Conservation (phyloP, 1,284 basidiomycete species). For the Tilletia horrida region DNA sequence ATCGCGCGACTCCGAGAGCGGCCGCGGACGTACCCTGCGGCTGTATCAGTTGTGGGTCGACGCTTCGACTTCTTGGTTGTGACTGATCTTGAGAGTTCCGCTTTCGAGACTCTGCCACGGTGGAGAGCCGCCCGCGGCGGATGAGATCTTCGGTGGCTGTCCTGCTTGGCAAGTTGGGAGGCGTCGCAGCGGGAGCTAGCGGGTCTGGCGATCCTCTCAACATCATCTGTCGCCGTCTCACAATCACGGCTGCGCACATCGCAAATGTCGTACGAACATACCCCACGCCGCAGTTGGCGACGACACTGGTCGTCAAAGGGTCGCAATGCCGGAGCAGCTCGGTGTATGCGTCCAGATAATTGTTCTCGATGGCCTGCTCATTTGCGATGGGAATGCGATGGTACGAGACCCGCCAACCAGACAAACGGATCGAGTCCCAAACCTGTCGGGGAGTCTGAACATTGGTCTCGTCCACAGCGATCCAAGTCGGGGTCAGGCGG, state of each 20-base stretch:
- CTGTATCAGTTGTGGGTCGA: neutral
- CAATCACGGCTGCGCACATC: slow-evolving; percentile 87
- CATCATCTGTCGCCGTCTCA: slow-evolving; percentile 83
- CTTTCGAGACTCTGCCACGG: neutral
- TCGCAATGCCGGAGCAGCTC: slow-evolving; percentile 59
- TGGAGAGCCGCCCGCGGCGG: neutral
- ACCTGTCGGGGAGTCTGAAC: slow-evolving; percentile 85
- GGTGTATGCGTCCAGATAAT: slow-evolving; percentile 30
- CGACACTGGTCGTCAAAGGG: slow-evolving; percentile 74
- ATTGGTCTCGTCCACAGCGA: slow-evolving; percentile 76
- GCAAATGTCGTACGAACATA: slow-evolving; percentile 95
- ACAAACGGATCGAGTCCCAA: slow-evolving; percentile 64
- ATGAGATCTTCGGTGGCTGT: neutral
- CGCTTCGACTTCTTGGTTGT: slow-evolving; percentile 3
- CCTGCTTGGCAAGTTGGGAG: neutral
- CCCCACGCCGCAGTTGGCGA: slow-evolving; percentile 97
- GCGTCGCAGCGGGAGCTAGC: slow-evolving; percentile 53
- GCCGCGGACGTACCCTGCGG: neutral
- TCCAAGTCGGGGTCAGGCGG: slow-evolving; percentile 88
- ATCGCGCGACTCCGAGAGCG: neutral
- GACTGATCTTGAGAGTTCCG: neutral
- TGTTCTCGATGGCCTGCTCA: slow-evolving; percentile 53
- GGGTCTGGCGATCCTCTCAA: slow-evolving; percentile 73
- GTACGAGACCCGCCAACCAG: slow-evolving; percentile 76
- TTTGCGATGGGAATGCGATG: slow-evolving; percentile 80